A percentile compares a stretch with the other conserved stretches of the same genome.
Conservation (phyloP, 2,329 filamentous ascomycete genomes). For the Fusarium sp. region DNA sequence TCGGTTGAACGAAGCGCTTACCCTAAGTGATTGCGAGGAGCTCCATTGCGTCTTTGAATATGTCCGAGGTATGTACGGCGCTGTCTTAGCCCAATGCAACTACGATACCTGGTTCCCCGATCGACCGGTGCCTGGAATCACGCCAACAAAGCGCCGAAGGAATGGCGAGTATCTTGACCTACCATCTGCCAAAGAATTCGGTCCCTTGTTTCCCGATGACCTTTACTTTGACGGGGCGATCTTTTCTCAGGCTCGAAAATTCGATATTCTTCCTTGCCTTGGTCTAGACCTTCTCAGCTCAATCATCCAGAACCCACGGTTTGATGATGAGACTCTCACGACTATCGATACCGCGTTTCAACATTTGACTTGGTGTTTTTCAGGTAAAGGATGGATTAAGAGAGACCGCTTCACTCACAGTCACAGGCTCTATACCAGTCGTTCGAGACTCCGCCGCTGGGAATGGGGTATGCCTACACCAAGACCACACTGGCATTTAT, state of each 20-base stretch:
- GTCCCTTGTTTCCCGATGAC: neutral
- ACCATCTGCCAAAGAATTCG: neutral
- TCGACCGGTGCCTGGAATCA: neutral
- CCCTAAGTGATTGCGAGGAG: neutral
- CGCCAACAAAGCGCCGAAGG: too few relatives aligned
- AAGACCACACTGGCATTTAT: too few relatives aligned
- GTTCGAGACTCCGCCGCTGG: too few relatives aligned
- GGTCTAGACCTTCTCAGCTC: neutral
- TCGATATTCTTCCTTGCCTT: neutral
- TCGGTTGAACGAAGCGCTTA: neutral
- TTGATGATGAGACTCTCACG: too few relatives aligned
- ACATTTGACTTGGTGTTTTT: too few relatives aligned
- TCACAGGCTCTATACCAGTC: too few relatives aligned
- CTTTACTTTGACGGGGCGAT: neutral
- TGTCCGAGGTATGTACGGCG: neutral
- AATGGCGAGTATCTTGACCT: neutral
- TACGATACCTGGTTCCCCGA: slow-evolving; percentile 8
- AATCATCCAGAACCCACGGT: neutral
- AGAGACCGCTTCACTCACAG: too few relatives aligned
- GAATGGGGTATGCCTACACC: too few relatives aligned
- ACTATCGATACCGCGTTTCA: too few relatives aligned
- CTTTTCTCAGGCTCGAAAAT: too few relatives aligned
- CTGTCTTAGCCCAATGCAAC: neutral
- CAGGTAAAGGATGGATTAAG: too few relatives aligned
- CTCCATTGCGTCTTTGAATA: neutral